Percentiles rank a stretch among this genome's conserved stretches.
These are phyloP conservation scores for Trichosphaerium sp. DNA, from an alignment of 78 protist genomes.

Conservation along the genomic window DNA sequence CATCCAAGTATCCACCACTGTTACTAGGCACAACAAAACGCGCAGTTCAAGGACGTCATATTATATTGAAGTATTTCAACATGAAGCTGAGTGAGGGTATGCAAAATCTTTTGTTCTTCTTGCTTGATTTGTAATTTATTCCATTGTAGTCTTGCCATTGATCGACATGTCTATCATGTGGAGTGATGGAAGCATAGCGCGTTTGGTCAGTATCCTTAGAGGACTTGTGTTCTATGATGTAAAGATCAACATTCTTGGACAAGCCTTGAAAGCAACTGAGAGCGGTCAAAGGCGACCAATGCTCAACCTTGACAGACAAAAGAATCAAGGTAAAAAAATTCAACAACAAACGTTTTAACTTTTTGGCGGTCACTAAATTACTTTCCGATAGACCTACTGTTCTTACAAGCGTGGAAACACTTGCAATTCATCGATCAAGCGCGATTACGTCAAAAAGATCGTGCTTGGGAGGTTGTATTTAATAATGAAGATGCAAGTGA, in stretches of 20 bases:
- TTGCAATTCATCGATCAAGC: slow-evolving; percentile 10
- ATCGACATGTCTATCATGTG: neutral
- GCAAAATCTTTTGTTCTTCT: too few species aligned
- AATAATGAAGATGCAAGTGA: slow-evolving; percentile 54
- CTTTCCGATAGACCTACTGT: too few species aligned
- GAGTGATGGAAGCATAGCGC: too few species aligned
- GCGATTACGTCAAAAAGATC: slow-evolving; percentile 22
- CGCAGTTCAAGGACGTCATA: too few species aligned
- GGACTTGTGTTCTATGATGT: slow-evolving; percentile 10
- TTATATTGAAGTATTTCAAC: too few species aligned
- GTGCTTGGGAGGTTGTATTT: slow-evolving; percentile 49
- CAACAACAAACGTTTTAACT: neutral
- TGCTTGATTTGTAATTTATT: too few species aligned
- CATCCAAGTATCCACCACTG: too few species aligned
- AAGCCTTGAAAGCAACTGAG: neutral
- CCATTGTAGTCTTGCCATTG: neutral
- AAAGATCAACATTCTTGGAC: slow-evolving; percentile 13
- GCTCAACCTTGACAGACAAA: slow-evolving; percentile 14
- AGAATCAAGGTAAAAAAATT: neutral
- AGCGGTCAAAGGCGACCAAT: slow-evolving; percentile 12
- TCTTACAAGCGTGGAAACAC: neutral
- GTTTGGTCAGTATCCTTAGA: too few species aligned
- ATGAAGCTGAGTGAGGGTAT: too few species aligned
- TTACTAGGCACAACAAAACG: too few species aligned
- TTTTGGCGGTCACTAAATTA: too few species aligned